phyloP scores from a whole-genome alignment of 2,329 filamentous ascomycete genomes.

The Colletotrichum scovillei region DNA sequence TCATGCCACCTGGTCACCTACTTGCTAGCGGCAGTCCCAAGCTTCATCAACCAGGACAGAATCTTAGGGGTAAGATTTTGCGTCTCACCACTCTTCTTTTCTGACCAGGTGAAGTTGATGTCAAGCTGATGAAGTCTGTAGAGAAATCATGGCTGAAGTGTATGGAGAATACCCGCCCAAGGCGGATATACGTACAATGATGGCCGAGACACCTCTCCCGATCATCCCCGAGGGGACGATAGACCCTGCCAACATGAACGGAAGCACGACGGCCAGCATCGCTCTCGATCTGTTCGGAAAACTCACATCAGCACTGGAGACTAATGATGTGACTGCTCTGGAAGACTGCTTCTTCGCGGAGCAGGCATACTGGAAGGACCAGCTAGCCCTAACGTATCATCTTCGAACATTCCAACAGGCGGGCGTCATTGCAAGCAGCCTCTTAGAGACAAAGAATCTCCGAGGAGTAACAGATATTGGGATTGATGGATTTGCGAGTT shows the following conservation, averaged over 20 bases:
- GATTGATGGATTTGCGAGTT: conserved; percentile 22
- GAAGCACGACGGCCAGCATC: neutral
- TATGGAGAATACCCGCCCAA: neutral
- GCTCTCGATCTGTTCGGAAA: neutral
- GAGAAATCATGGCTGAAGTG: neutral
- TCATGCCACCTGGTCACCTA: neutral
- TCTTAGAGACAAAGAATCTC: neutral
- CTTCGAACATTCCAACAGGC: conserved; percentile 13
- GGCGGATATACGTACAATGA: conserved; percentile 9
- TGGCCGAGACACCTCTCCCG: conserved; percentile 9
- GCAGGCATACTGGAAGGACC: conserved; percentile 24
- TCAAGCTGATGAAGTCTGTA: neutral
- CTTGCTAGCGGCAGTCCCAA: neutral
- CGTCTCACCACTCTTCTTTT: too few species aligned
- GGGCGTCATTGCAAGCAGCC: neutral
- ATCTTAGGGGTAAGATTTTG: neutral
- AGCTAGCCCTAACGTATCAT: conserved; percentile 27
- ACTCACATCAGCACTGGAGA: neutral
- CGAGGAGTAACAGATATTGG: neutral
- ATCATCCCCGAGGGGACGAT: neutral
- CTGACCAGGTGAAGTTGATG: too few species aligned
- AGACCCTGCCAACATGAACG: neutral
- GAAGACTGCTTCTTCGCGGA: conserved; percentile 5
- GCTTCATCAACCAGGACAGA: neutral
- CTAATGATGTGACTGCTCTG: neutral